phyloP scores from a whole-genome alignment of 2,329 filamentous ascomycete genomes.

The Leptographium lundbergii region DNA sequence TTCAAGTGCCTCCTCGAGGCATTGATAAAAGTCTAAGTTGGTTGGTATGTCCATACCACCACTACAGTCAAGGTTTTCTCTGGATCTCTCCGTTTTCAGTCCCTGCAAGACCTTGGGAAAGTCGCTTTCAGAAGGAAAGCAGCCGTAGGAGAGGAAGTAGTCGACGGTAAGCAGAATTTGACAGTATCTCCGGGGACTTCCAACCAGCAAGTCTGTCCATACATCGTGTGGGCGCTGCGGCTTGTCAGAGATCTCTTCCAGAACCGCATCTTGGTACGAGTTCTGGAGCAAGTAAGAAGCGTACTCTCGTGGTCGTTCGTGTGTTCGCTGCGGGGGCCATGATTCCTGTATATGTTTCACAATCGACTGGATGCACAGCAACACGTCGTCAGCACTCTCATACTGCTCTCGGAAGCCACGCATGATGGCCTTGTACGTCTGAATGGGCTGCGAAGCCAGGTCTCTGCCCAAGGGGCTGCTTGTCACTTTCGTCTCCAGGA shows the following conservation, averaged over 20 bases:
- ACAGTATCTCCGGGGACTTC: not conserved
- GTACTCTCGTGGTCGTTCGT: not conserved
- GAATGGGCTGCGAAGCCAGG: not conserved
- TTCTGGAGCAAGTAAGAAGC: not conserved
- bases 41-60: not conserved
- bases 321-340: not conserved
- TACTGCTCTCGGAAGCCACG: not conserved
- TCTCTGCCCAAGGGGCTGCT: not conserved
- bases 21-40: not conserved
- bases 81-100: not conserved
- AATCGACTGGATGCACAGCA: not conserved
- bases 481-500: not conserved
- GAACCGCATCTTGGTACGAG: not conserved
- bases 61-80: not conserved
- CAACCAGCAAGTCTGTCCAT: not conserved
- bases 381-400: not conserved
- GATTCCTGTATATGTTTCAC: not conserved
- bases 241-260: not conserved
- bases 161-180: not conserved
- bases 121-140: not conserved
- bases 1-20: not conserved
- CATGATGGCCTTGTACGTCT: not conserved
- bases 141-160: not conserved
- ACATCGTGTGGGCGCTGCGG: not conserved
- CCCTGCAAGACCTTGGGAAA: not conserved